Evolutionary conservation across 2,329 filamentous ascomycete species (phyloP).

Genomic region (Fusarium liriodendri): DNA sequence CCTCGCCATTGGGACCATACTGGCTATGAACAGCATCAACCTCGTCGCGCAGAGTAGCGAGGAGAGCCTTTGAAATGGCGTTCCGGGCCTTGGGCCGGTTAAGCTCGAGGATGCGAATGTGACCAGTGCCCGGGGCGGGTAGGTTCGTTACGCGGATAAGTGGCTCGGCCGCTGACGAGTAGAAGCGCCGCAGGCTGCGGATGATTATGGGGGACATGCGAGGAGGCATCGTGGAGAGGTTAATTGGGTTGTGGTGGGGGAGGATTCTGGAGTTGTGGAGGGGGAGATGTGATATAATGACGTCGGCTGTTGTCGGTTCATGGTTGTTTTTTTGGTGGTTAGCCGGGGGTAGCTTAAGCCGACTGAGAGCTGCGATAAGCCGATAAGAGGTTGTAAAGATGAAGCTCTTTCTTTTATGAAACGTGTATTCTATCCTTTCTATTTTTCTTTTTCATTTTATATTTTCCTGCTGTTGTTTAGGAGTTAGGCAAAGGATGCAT

Average conservation of each 20-base stretch:
- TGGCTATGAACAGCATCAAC: constrained; percentile 77
- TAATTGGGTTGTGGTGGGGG: constrained; percentile 1
- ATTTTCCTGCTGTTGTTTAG: neutral
- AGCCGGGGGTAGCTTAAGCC: constrained; percentile 24
- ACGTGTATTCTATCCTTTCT: neutral
- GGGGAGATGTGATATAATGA: constrained; percentile 18
- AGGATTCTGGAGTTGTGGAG: neutral
- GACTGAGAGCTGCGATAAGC: constrained; percentile 26
- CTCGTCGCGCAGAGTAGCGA: constrained; percentile 77
- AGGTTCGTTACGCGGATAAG: constrained; percentile 79
- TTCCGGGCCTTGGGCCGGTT: constrained; percentile 89
- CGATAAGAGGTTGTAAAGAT: constrained; percentile 17
- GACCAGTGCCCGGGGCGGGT: constrained; percentile 81
- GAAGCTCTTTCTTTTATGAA: neutral
- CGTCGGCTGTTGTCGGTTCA: constrained; percentile 37
- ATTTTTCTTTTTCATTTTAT: neutral
- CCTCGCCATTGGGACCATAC: constrained; percentile 66
- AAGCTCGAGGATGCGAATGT: constrained; percentile 88
- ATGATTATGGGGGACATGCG: constrained; percentile 41
- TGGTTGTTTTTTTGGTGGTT: constrained; percentile 3
- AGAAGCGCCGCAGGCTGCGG: constrained; percentile 45
- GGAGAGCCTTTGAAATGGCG: constrained; percentile 84
- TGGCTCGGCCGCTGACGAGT: constrained; percentile 61
- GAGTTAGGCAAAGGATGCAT: neutral
- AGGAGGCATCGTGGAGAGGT: constrained; percentile 46